phyloP scores from a whole-genome alignment of 169 alveolate species.

The Babesia gibsoni region DNA sequence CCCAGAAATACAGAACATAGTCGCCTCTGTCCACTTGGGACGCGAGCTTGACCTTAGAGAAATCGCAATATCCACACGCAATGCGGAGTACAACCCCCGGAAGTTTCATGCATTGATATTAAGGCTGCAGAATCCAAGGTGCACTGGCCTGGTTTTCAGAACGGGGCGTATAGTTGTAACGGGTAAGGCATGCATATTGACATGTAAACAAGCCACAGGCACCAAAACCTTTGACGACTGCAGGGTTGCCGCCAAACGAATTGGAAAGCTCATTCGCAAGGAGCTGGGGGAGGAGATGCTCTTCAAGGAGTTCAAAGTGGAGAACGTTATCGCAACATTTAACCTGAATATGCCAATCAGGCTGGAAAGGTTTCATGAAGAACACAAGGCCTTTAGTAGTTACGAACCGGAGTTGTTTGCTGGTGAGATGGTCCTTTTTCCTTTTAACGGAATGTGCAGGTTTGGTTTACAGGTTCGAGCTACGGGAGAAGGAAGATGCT shows the following conservation, averaged over 20 bases:
- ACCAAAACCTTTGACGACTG: conserved; percentile 91
- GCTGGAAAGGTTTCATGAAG: conserved; percentile 92
- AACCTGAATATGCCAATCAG: conserved; percentile 95
- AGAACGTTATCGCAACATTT: conserved; percentile 97
- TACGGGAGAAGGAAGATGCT: conserved; percentile 82
- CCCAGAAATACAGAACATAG: conserved; percentile 92
- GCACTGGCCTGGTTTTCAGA: conserved; percentile 93
- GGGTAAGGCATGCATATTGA: conserved; percentile 70
- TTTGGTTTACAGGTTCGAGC: conserved; percentile 67
- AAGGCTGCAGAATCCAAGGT: conserved; percentile 94
- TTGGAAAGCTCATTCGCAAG: conserved; percentile 90
- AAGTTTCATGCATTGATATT: conserved; percentile 95
- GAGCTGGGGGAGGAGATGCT: conserved; percentile 83
- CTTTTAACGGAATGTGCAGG: conserved; percentile 65
- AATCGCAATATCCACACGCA: conserved; percentile 91
- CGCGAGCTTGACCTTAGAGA: conserved; percentile 87
- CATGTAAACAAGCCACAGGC: not conserved
- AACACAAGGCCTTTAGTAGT: conserved; percentile 86
- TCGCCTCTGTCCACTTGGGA: conserved; percentile 91
- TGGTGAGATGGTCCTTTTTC: conserved; percentile 82
- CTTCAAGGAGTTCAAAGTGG: conserved; percentile 92
- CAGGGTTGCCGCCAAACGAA: conserved; percentile 89
- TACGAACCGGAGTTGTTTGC: conserved; percentile 99
- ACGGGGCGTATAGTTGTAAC: conserved; percentile 96
- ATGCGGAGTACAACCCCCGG: conserved; percentile 96